These are phyloP conservation scores for Fomitopsis serialis DNA, from an alignment of 768 basidiomycete genomes.

Conservation along the genomic window DNA sequence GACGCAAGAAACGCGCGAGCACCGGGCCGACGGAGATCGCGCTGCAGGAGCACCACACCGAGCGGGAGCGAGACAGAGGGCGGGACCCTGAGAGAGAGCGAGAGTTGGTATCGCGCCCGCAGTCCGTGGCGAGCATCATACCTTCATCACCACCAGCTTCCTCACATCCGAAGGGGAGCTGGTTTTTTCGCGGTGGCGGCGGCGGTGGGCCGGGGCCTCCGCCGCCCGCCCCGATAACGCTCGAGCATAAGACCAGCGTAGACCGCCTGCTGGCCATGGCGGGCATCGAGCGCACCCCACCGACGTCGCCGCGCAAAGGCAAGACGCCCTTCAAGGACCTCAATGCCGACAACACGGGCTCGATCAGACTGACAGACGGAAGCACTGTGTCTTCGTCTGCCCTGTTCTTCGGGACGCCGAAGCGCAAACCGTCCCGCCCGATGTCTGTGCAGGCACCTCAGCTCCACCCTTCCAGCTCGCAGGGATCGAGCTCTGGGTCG, in stretches of 20 bases:
- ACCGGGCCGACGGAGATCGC: constrained; percentile 34
- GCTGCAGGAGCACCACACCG: constrained; percentile 18
- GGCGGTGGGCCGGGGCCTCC: constrained; percentile 39
- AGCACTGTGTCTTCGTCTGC: constrained; percentile 9
- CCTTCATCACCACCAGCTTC: constrained; percentile 19
- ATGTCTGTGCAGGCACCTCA: constrained; percentile 24
- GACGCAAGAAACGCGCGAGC: constrained; percentile 39
- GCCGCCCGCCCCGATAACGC: constrained; percentile 22
- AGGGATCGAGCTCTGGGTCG: constrained; percentile 10
- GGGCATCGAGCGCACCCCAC: constrained; percentile 6
- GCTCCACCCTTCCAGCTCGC: constrained; percentile 19
- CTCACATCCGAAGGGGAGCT: constrained; percentile 19
- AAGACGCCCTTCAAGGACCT: constrained; percentile 1
- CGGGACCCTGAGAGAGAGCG: constrained; percentile 3
- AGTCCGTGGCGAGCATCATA: constrained; percentile 15
- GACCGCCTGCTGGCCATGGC: constrained; percentile 23
- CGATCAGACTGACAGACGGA: constrained; percentile 16
- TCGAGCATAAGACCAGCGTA: constrained; percentile 28
- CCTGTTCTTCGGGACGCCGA: constrained; percentile 17
- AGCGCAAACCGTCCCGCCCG: constrained; percentile 33
- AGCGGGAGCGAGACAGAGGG: constrained; percentile 13
- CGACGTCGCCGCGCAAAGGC: constrained; percentile 20
- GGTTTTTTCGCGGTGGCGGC: constrained; percentile 52
- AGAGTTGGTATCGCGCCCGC: constrained; percentile 12
- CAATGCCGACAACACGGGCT: constrained; percentile 14